These are phyloP conservation scores for Mercurialis annua DNA, from an alignment of 345 rosid species.

Conservation along the genomic window DNA sequence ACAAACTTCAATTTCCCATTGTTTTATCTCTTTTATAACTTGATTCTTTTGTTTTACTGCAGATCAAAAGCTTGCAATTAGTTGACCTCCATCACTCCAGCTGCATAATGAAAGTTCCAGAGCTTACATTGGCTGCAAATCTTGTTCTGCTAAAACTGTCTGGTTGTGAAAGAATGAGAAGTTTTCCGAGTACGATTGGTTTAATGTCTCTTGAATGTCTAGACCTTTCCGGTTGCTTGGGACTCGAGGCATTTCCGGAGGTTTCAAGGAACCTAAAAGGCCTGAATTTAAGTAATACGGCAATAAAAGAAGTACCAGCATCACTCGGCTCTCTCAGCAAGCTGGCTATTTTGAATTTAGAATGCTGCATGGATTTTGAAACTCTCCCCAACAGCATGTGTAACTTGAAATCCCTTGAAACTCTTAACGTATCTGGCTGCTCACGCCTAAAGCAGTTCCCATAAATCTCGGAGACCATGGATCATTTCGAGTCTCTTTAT, in stretches of 20 bases:
- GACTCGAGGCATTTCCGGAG: not conserved
- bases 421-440: too few relatives aligned
- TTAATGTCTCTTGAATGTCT: not conserved
- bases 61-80: not conserved
- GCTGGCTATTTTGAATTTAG: not conserved
- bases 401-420: too few relatives aligned
- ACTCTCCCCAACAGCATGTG: too few relatives aligned
- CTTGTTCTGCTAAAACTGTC: too few relatives aligned
- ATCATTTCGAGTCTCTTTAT: too few relatives aligned
- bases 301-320: not conserved
- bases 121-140: too few relatives aligned
- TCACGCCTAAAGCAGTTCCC: too few relatives aligned
- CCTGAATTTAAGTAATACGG: not conserved
- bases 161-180: not conserved
- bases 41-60: not conserved
- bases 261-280: not conserved
- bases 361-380: not conserved
- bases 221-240: not conserved
- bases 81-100: not conserved
- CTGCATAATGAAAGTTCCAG: not conserved
- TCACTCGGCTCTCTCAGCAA: not conserved
- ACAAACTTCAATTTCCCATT: too few relatives aligned
- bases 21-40: not conserved
- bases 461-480: too few relatives aligned
- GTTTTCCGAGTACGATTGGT: constrained; percentile 5